Evolutionary conservation across 2,329 filamentous ascomycete genomes (phyloP).

Genomic region (Hypocrella siamensis): DNA sequence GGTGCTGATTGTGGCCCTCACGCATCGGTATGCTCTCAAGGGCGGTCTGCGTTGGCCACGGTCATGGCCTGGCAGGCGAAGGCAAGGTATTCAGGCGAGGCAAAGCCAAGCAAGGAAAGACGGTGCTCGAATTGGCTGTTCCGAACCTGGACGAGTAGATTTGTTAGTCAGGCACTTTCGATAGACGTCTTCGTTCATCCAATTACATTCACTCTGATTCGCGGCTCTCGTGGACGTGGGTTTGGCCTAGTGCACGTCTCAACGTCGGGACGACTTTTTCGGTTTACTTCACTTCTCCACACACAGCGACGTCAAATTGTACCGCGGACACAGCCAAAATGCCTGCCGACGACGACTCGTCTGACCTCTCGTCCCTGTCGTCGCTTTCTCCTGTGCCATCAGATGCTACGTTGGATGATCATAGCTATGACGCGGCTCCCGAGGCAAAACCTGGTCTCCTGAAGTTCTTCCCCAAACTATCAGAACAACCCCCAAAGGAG

Average conservation of each 20-base stretch:
- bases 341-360: constrained; percentile 46
- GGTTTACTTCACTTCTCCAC: constrained; percentile 13
- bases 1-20: no score
- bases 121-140: no score
- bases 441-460: constrained; percentile 45
- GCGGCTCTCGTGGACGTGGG: constrained; percentile 14
- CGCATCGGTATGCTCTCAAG: no score
- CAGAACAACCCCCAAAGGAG: constrained; percentile 36
- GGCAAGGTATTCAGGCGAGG: not conserved
- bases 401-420: constrained; percentile 35
- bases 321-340: constrained; percentile 21
- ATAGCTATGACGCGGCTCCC: constrained; percentile 13
- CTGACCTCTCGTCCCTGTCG: constrained; percentile 44
- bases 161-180: constrained; percentile 6
- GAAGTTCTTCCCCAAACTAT: constrained; percentile 50
- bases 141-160: constrained; percentile 3
- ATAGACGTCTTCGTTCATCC: constrained; percentile 14
- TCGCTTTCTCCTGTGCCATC: constrained; percentile 29
- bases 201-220: constrained; percentile 13
- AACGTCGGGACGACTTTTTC: constrained; percentile 11
- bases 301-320: constrained; percentile 11
- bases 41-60: not conserved
- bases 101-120: not conserved
- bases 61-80: not conserved
- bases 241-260: constrained; percentile 14